A percentile compares a stretch with the other conserved stretches of the same genome.
Evolutionary conservation across 2,329 filamentous ascomycete species (phyloP).

Genomic region (Coniochaeta ligniaria): DNA sequence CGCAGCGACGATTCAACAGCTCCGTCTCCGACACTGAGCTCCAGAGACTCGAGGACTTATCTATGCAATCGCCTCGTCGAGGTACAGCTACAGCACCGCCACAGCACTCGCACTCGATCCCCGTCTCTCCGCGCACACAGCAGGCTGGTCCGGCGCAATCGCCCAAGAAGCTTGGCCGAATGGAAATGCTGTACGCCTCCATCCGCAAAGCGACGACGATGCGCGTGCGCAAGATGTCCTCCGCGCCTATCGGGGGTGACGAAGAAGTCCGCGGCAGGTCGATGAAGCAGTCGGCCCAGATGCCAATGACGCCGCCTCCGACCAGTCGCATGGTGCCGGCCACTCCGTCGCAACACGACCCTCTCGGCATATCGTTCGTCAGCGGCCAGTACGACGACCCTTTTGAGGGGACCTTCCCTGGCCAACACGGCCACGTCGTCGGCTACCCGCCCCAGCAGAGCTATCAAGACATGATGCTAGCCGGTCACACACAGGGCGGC

Average conservation of each 20-base stretch:
- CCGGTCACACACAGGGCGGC: not conserved
- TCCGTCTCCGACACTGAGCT: slow-evolving; percentile 23
- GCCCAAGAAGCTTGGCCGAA: slow-evolving; percentile 17
- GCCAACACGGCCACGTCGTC: slow-evolving; percentile 9
- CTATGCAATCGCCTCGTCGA: slow-evolving; percentile 19
- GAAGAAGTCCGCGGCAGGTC: not conserved
- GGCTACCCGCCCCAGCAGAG: slow-evolving; percentile 7
- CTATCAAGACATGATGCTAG: slow-evolving; percentile 9
- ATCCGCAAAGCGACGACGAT: slow-evolving; percentile 19
- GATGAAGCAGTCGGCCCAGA: not conserved
- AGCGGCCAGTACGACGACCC: slow-evolving; percentile 17
- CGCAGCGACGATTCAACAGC: slow-evolving; percentile 2
- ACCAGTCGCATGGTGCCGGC: slow-evolving; percentile 9
- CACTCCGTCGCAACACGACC: slow-evolving; percentile 3
- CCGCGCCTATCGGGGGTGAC: slow-evolving; percentile 1
- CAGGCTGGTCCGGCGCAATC: slow-evolving; percentile 5
- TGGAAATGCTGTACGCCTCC: slow-evolving; percentile 21
- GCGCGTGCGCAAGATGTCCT: not conserved
- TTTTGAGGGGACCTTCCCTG: slow-evolving; percentile 9
- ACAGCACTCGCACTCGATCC: slow-evolving; percentile 8
- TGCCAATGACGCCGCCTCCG: slow-evolving; percentile 12
- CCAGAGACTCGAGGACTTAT: slow-evolving; percentile 22
- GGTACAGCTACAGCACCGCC: slow-evolving; percentile 2
- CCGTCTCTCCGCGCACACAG: slow-evolving; percentile 7
- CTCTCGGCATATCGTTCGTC: slow-evolving; percentile 10